phyloP scores from a whole-genome alignment of 352 stramenopile species.

The Phytophthora sansomeana region DNA sequence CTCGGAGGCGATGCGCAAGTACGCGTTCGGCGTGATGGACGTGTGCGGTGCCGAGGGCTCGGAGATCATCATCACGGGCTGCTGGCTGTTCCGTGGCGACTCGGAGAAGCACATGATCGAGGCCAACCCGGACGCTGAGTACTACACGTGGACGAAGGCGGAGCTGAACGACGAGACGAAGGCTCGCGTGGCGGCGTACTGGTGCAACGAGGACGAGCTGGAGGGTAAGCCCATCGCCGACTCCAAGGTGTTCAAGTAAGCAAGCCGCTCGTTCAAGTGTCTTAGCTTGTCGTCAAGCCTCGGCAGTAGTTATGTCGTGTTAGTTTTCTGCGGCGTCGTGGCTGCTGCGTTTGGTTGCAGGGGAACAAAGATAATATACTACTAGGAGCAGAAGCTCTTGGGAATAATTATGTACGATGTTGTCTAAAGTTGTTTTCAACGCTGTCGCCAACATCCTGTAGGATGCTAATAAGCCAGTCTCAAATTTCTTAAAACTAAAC shows the following conservation, averaged over 20 bases:
- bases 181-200: slow-evolving; percentile 86
- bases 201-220: slow-evolving; percentile 89
- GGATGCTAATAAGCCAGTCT: too few relatives aligned
- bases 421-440: too few relatives aligned
- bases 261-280: slow-evolving; percentile 13
- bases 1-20: slow-evolving; percentile 93
- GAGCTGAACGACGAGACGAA: slow-evolving; percentile 79
- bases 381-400: too few relatives aligned
- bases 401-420: too few relatives aligned
- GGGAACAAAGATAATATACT: too few relatives aligned
- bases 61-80: slow-evolving; percentile 90
- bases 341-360: too few relatives aligned
- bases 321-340: too few relatives aligned
- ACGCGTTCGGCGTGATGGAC: slow-evolving; percentile 91
- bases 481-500: too few relatives aligned
- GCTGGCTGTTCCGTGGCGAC: slow-evolving; percentile 92
- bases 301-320: too few relatives aligned
- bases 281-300: slow-evolving; percentile 5
- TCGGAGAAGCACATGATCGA: slow-evolving; percentile 89
- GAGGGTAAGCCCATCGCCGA: slow-evolving; percentile 92
- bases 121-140: slow-evolving; percentile 93
- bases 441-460: too few relatives aligned
- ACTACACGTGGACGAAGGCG: slow-evolving; percentile 93
- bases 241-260: slow-evolving; percentile 96
- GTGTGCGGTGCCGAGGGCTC: slow-evolving; percentile 68